Evolutionary conservation across 768 basidiomycete species (phyloP).

Genomic region (Obba rivulosa): DNA sequence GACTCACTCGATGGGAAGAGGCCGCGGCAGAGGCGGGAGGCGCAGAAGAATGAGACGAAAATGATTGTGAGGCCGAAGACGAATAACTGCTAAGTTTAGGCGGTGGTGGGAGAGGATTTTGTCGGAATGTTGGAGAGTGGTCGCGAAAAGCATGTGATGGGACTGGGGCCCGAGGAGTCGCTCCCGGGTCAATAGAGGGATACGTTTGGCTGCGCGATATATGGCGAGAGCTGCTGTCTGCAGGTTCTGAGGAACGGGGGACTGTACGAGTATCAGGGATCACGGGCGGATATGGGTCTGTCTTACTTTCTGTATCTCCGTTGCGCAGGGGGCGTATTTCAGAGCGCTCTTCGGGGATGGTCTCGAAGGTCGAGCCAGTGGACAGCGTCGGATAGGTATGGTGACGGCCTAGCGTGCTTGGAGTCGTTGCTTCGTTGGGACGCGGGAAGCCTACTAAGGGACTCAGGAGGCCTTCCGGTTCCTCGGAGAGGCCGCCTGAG

Average conservation of each 20-base stretch:
- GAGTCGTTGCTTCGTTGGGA: not conserved
- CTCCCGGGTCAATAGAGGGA: constrained; percentile 5
- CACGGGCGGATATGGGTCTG: constrained; percentile 2
- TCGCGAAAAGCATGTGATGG: constrained; percentile 4
- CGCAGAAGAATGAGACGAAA: not conserved
- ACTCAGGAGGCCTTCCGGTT: constrained; percentile 24
- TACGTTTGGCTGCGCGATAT: constrained; percentile 19
- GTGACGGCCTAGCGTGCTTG: constrained; percentile 10
- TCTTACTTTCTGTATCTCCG: constrained; percentile 1
- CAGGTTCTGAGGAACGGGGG: constrained; percentile 7
- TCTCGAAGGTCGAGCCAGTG: constrained; percentile 4
- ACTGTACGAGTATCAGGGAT: constrained; percentile 6
- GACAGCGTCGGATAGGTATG: constrained; percentile 14
- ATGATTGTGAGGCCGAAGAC: not conserved
- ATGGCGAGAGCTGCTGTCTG: constrained; percentile 7
- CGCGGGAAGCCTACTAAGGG: constrained; percentile 18
- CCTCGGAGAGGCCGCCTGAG: constrained; percentile 24
- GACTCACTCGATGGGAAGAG: constrained; percentile 9
- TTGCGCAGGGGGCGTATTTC: constrained; percentile 4
- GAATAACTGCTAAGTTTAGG: constrained; percentile 5
- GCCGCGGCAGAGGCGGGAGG: constrained; percentile 6
- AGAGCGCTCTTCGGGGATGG: constrained; percentile 14
- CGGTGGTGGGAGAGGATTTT: constrained; percentile 21
- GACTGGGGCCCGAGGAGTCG: not conserved
- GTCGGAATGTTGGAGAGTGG: not conserved